Base-by-base conservation (phyloP, 2,329 filamentous ascomycete genomes). In the Cytospora schulzeri region DNA sequence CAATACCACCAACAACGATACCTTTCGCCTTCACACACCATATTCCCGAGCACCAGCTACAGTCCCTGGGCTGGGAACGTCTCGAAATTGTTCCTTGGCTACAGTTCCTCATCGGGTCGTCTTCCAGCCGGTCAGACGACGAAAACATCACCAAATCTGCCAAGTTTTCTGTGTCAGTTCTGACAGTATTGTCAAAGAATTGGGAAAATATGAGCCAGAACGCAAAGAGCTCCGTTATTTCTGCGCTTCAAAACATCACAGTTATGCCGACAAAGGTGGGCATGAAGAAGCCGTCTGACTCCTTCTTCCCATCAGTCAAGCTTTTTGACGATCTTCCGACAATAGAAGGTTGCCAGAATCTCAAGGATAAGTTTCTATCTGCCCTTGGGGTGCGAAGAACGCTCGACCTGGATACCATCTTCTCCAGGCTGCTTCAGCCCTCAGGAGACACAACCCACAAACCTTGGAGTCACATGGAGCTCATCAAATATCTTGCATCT, bases 271-370 rank as follows among this genome's bases (percentile, higher is more conserved):
- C 95, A 0, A 97, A 92, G 73, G 78, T 89, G 69, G 95, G 95
- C 9, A 96, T 99, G 93, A 90, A 83, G 70, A 91, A 86, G 69
- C 95, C 95, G 5, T 79, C 81, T 3, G 93, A 98, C 69, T 89
- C 95, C 0, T 99, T 97, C 76, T 97, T 99, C 72, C 88, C 91
- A 2, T 90, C 87, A n/a, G 95, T 99, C 45, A 95, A 92, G 74
- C 81, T 99, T 0, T 99, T 99, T 72, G 93, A 97, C 67, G 95
- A 99, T 73, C 81, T 99, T 19, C 93, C 95, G 0, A 88, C 90
- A 15, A 88, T 98, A 1, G 86, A 89, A 68, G 87, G 86, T 4
- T 87, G 93, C 52, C 87, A 89, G 50, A 86, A 88, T 35, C 85
- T 97, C 15, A 98, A 97, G 74, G 94, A 98, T 54, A 97, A 96